A percentile compares a stretch with the other conserved stretches of the same genome.
Evolutionary conservation across 345 rosid species (phyloP).

Genomic region (sweet orange (Citrus sinensis)): DVS_A1.0 CM039166.1:18734501-18735000

Average conservation of each 20-base stretch:
- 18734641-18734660: background rate
- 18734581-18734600: background rate
- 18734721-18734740: background rate
- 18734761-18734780: background rate
- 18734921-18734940: no score
- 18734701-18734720: background rate
- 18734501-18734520: background rate
- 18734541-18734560: background rate
- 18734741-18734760: background rate
- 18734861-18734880: constrained; percentile 17
- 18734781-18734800: background rate
- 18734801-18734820: constrained; percentile 15
- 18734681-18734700: constrained; percentile 5
- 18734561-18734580: background rate
- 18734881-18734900: background rate
- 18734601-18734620: constrained; percentile 23
- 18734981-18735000: no score
- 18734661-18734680: background rate
- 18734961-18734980: no score
- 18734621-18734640: constrained; percentile 8
- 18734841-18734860: constrained; percentile 12
- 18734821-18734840: constrained; percentile 22
- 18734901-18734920: background rate
- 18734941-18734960: no score
- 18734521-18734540: background rate